These are phyloP conservation scores for Colletotrichum sp. DNA, from an alignment of 2,329 filamentous ascomycete species.

Conservation along the genomic window DNA sequence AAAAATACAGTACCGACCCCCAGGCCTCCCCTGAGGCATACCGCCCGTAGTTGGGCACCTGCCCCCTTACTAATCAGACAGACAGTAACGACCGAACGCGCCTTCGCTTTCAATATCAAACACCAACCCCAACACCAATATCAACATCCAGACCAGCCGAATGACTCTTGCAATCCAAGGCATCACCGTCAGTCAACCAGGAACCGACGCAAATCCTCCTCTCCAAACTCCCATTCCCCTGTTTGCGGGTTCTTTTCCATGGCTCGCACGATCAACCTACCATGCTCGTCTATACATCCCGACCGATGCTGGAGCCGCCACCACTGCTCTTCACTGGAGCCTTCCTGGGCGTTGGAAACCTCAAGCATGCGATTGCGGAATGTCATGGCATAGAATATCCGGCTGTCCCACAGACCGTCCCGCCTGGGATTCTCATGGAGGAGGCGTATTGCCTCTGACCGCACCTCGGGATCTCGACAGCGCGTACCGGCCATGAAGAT, in stretches of 20 bases:
- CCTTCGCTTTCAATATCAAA: not conserved
- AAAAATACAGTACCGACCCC: not conserved
- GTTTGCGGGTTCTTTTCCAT: slow-evolving; percentile 6
- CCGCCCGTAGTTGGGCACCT: not conserved
- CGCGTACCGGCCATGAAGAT: slow-evolving; percentile 29
- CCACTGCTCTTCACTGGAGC: slow-evolving; percentile 24
- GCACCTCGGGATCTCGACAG: slow-evolving; percentile 27
- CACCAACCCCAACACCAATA: not conserved
- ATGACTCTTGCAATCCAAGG: not conserved
- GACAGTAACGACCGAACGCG: not conserved
- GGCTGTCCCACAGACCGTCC: slow-evolving; percentile 32
- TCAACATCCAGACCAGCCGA: not conserved
- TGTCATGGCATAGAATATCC: slow-evolving; percentile 23
- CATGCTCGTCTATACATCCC: slow-evolving; percentile 9
- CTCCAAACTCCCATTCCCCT: slow-evolving; percentile 5
- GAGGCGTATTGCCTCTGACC: slow-evolving; percentile 28
- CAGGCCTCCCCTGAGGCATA: not conserved
- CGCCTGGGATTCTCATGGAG: slow-evolving; percentile 27
- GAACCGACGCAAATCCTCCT: not conserved
- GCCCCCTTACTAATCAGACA: not conserved
- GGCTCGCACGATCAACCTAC: not conserved
- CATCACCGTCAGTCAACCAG: not conserved
- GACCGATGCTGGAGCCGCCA: slow-evolving; percentile 16
- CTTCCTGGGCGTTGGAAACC: slow-evolving; percentile 23
- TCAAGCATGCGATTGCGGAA: slow-evolving; percentile 22